phyloP scores from a whole-genome alignment of 2,329 filamentous ascomycete species.

The Cladosporium sp. region DNA sequence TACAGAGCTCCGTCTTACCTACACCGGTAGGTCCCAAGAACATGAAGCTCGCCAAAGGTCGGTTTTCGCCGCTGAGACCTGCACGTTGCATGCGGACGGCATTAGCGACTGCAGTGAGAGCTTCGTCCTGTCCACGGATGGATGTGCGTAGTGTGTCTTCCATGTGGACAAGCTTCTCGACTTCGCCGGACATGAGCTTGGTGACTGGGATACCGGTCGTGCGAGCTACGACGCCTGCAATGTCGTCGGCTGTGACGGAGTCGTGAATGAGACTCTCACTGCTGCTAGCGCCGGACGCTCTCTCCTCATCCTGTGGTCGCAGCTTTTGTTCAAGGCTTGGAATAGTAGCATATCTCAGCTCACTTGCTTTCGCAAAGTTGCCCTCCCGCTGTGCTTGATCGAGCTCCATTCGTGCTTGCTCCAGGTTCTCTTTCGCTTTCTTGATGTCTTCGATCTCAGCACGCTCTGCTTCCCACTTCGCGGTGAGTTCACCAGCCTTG shows the following conservation, averaged over 20 bases:
- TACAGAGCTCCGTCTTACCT: constrained; percentile 95
- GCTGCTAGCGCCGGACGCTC: constrained; percentile 41
- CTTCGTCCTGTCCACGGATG: constrained; percentile 90
- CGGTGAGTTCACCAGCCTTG: constrained; percentile 68
- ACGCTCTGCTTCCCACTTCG: constrained; percentile 87
- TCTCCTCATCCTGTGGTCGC: constrained; percentile 62
- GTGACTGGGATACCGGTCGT: constrained; percentile 89
- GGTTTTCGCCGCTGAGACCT: constrained; percentile 84
- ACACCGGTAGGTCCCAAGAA: constrained; percentile 96
- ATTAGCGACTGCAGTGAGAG: constrained; percentile 83
- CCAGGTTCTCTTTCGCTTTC: constrained; percentile 79
- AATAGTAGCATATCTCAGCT: constrained; percentile 83
- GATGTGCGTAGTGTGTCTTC: constrained; percentile 80
- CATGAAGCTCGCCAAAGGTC: constrained; percentile 92
- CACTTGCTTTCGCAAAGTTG: constrained; percentile 85
- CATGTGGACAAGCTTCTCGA: constrained; percentile 94
- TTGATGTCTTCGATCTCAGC: constrained; percentile 84
- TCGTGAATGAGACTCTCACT: constrained; percentile 74
- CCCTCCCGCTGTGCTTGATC: constrained; percentile 83
- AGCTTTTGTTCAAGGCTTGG: constrained; percentile 75
- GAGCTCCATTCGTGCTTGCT: constrained; percentile 77
- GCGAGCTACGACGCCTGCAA: constrained; percentile 83
- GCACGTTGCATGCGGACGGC: constrained; percentile 92
- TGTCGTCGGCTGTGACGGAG: constrained; percentile 91
- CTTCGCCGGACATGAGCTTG: constrained; percentile 88